These are phyloP conservation scores for Saturnispora gosingensis DNA, from an alignment of 805 yeast species.

Conservation along the genomic window DNA sequence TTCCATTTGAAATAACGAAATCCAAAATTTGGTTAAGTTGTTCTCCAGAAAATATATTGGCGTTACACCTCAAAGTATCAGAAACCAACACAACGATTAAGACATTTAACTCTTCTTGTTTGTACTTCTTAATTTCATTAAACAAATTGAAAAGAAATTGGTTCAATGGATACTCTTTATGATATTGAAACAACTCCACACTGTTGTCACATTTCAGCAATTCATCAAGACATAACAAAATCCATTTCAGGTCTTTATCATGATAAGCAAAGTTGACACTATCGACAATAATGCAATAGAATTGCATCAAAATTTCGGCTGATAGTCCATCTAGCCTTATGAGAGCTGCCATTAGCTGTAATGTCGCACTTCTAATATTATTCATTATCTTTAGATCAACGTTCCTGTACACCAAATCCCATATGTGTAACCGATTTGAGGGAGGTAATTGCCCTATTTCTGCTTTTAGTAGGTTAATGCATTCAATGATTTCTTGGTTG, in stretches of 20 bases:
- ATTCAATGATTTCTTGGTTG: constrained; percentile 31
- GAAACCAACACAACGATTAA: constrained; percentile 12
- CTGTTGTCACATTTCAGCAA: constrained; percentile 32
- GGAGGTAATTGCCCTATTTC: constrained; percentile 44
- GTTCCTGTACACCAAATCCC: constrained; percentile 59
- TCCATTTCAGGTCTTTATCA: constrained; percentile 26
- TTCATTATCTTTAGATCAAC: constrained; percentile 30
- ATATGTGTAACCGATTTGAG: constrained; percentile 58
- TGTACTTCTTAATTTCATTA: neutral
- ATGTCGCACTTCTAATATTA: constrained; percentile 37
- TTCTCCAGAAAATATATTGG: neutral
- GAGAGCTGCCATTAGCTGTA: constrained; percentile 47
- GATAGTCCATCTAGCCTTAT: constrained; percentile 43
- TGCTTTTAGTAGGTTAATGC: constrained; percentile 42
- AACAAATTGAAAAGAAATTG: constrained; percentile 11
- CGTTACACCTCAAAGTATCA: constrained; percentile 15
- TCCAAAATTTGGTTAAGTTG: constrained; percentile 2
- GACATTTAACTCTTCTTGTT: constrained; percentile 11
- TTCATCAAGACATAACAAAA: constrained; percentile 43
- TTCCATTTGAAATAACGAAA: neutral
- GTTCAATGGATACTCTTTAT: constrained; percentile 14
- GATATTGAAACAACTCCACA: constrained; percentile 15
- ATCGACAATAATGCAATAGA: constrained; percentile 48
- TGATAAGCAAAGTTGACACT: constrained; percentile 36
- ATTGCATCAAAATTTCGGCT: constrained; percentile 40